phyloP scores from a whole-genome alignment of 2,329 filamentous ascomycete genomes.

The Fusarium praegraminearum region DNA sequence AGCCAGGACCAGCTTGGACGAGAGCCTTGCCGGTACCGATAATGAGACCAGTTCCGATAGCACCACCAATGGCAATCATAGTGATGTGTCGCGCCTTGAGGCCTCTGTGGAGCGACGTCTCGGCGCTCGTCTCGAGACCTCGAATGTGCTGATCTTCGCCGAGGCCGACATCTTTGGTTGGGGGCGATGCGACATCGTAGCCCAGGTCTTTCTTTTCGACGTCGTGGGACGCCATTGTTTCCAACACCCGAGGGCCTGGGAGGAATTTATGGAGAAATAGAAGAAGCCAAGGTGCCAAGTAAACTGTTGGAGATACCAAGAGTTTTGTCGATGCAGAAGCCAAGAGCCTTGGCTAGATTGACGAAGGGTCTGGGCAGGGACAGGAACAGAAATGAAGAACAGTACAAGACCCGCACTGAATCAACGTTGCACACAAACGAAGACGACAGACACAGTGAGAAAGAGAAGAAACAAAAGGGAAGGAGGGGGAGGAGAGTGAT shows the following conservation, averaged over 20 bases:
- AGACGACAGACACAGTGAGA: neutral
- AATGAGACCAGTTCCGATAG: constrained; percentile 79
- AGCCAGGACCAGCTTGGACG: constrained; percentile 68
- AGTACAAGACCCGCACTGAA: constrained; percentile 3
- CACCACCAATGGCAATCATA: constrained; percentile 78
- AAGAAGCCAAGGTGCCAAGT: constrained; percentile 29
- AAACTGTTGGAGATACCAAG: constrained; percentile 14
- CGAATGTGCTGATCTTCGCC: constrained; percentile 55
- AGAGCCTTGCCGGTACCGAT: constrained; percentile 73
- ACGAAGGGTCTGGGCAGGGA: constrained; percentile 1
- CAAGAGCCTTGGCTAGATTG: constrained; percentile 25
- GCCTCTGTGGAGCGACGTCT: constrained; percentile 63
- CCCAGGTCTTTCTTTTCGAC: constrained; percentile 45
- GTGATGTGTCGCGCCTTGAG: constrained; percentile 67
- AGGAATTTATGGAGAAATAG: neutral
- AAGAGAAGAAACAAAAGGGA: neutral
- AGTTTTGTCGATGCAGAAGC: constrained; percentile 5
- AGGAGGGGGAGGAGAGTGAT: constrained; percentile 6
- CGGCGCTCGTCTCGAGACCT: constrained; percentile 62
- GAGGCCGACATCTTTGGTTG: constrained; percentile 24
- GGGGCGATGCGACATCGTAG: constrained; percentile 34
- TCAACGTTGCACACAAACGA: constrained; percentile 29
- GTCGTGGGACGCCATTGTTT: constrained; percentile 34
- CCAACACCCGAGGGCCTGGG: neutral
- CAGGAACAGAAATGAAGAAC: neutral